Evolutionary conservation across 495 filamentous ascomycete genomes (phyloP), one percentile per base, ranked within the genome.

Genomic region (Chaetomium fimeti): DNA sequence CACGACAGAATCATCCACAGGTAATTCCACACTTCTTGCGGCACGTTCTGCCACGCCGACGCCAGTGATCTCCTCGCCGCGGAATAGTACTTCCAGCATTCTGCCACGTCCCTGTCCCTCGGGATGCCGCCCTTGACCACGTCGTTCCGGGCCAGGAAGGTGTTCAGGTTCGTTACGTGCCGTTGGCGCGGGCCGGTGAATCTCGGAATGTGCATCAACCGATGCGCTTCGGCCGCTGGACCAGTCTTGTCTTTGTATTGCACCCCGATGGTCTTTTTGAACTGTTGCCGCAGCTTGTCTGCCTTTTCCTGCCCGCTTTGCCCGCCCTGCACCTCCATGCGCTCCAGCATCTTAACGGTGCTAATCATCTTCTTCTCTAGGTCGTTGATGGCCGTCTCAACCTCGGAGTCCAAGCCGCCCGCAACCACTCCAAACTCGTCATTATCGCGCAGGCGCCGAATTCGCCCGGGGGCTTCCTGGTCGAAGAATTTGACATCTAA

Each of bases 361-460:
- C 70, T 66, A 27, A 82, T 73, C 62, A 90, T 76, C 66, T 88
- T 79, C 60, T 79, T 69, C 63, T 88, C 83, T 38, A 89, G 67
- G 63, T 81, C 65, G 58, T 75, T 70, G 47, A 81, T 79, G 54
- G 78, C 74, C 40, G 81, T 75, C 28, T 63, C 63, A 18, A 75
- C 58, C 28, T 76, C 75, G 63, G 76, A 68, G 22, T 80, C 72
- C 57, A 83, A 75, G 25, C 74, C 78, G 27, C 83, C 82, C 60
- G 68, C 56, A 24, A 71, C 71, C 16, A 80, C 82, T 52, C 69
- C 54, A 60, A 81, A 80, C 43, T 77, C 76, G 8, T 75, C 69
- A 29, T 71, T 58, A 58, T 75, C 61, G 48, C 59, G 67, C n/a
- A 80, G 55, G 16, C 64, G 71, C 27, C 66, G 72, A 28, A 76